phyloP scores from a whole-genome alignment of 768 basidiomycete species.

The Clitopilus passeckerianus region DNA sequence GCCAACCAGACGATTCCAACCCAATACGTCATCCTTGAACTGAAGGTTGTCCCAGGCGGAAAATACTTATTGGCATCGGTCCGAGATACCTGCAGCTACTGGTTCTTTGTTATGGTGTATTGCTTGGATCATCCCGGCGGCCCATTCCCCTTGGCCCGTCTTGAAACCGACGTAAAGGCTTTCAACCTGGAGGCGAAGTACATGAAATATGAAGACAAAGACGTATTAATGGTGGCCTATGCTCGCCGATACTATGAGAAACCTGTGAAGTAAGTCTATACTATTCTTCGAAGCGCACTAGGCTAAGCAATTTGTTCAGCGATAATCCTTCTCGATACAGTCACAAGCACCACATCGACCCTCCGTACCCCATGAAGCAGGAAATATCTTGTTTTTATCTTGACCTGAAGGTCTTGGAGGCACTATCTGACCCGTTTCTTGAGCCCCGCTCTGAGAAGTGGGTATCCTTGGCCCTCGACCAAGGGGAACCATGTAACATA shows the following conservation, averaged over 20 bases:
- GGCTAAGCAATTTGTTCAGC: constrained; percentile 19
- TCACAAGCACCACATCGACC: constrained; percentile 32
- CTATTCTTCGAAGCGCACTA: too few relatives aligned
- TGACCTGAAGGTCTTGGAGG: constrained; percentile 37
- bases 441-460: constrained; percentile 31
- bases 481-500: constrained; percentile 32
- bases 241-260: constrained; percentile 20
- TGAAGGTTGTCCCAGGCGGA: constrained; percentile 61
- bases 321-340: constrained; percentile 33
- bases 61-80: constrained; percentile 64
- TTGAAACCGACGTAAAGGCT: constrained; percentile 44
- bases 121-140: constrained; percentile 50
- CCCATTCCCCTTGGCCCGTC: constrained; percentile 41
- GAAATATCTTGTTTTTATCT: constrained; percentile 38
- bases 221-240: constrained; percentile 55
- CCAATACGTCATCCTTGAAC: constrained; percentile 38
- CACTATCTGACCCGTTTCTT: constrained; percentile 35
- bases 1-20: constrained; percentile 18
- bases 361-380: constrained; percentile 36
- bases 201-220: constrained; percentile 35
- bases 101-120: constrained; percentile 49
- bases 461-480: constrained; percentile 21
- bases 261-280: constrained; percentile 7
- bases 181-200: constrained; percentile 60
- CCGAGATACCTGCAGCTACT: constrained; percentile 33